A percentile compares a stretch with the other conserved stretches of the same genome.
Evolutionary conservation across 192 early-diverging fungal species (phyloP).

Genomic region (Mortierella antarctica): DNA sequence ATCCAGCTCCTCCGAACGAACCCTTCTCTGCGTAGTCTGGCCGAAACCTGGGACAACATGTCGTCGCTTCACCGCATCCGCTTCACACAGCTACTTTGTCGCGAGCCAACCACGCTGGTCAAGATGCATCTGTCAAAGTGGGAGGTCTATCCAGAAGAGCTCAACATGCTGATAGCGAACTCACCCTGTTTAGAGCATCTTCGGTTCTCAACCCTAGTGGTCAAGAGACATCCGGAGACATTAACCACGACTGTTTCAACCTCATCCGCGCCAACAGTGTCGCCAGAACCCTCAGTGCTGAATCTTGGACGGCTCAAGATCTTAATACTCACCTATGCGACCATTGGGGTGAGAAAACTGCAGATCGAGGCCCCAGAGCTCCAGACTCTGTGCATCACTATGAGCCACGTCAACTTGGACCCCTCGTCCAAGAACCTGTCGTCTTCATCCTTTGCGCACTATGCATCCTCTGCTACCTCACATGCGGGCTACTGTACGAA

Average conservation of each 20-base stretch:
- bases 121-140: conserved; percentile 29
- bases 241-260: background rate
- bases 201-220: conserved; percentile 20
- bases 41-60: conserved; percentile 36
- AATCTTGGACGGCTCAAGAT: conserved; percentile 24
- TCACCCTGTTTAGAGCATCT: conserved; percentile 5
- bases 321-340: conserved; percentile 14
- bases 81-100: conserved; percentile 25
- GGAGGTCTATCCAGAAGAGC: conserved; percentile 10
- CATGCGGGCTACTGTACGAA: background rate
- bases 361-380: conserved; percentile 22
- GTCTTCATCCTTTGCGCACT: background rate
- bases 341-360: conserved; percentile 1
- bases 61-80: conserved; percentile 30
- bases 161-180: conserved; percentile 24
- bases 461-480: background rate
- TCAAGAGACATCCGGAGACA: conserved; percentile 2
- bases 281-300: background rate
- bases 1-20: conserved; percentile 28
- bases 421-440: background rate
- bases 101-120: background rate
- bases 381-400: conserved; percentile 5
- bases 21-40: conserved; percentile 14
- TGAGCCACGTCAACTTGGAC: conserved; percentile 25
- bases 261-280: background rate